Evolutionary conservation across 805 yeast species (phyloP).

Genomic region (Zygotorulaspora chibaensis): DNA sequence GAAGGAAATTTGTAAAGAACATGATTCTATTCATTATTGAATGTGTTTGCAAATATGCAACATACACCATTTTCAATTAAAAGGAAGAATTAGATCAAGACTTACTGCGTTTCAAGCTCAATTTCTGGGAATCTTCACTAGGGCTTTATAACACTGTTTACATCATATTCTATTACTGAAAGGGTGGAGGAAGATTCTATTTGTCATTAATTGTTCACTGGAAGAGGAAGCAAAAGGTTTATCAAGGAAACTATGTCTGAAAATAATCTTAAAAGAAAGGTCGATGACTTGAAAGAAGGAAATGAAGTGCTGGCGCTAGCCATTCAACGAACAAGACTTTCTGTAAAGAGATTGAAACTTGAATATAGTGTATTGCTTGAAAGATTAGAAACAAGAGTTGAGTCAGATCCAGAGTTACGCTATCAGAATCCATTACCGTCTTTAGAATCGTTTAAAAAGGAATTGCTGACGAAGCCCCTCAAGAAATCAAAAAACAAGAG

Average conservation of each 20-base stretch:
- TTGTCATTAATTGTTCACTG: background rate
- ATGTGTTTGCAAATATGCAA: background rate
- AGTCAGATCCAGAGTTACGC: constrained; percentile 29
- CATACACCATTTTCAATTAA: background rate
- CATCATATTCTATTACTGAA: too few relatives aligned
- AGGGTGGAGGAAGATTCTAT: too few relatives aligned
- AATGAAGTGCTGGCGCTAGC: constrained; percentile 75
- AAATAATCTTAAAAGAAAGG: constrained; percentile 62
- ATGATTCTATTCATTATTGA: background rate
- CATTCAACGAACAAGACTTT: constrained; percentile 67
- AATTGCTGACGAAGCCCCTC: constrained; percentile 23
- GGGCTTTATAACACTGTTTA: too few relatives aligned
- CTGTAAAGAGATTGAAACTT: constrained; percentile 71
- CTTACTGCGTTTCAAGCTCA: too few relatives aligned
- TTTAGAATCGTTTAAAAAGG: constrained; percentile 26
- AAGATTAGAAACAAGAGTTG: constrained; percentile 60
- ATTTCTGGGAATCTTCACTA: too few relatives aligned
- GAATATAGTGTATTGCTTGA: constrained; percentile 82
- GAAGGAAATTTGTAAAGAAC: background rate
- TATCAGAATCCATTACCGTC: constrained; percentile 33
- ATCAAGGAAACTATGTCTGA: constrained; percentile 30
- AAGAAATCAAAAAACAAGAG: constrained; percentile 27
- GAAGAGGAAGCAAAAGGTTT: background rate
- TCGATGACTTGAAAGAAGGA: constrained; percentile 66
- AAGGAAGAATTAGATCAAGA: too few relatives aligned